Conservation (phyloP, 2,329 filamentous ascomycete genomes). For the Zalaria sp. region DNA sequence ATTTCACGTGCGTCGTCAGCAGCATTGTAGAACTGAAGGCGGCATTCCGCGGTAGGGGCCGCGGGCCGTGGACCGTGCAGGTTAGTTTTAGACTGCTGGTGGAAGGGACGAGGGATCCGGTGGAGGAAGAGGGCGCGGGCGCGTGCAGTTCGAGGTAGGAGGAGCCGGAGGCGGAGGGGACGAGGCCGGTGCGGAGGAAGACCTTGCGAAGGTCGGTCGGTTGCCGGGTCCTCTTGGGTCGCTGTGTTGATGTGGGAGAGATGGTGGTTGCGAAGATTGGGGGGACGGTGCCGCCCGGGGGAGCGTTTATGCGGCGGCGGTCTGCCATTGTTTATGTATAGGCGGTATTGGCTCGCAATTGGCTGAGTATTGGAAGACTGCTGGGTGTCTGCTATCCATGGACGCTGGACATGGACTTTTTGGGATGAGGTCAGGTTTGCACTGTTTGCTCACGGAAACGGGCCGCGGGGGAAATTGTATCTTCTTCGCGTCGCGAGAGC, state of each 20-base stretch:
- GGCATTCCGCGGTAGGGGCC: conserved; percentile 76
- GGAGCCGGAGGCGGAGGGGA: conserved; percentile 85
- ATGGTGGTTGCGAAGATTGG: conserved; percentile 50
- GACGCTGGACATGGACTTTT: background rate
- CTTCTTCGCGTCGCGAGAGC: background rate
- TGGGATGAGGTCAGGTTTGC: background rate
- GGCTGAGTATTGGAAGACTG: too few species aligned
- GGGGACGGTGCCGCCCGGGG: conserved; percentile 59
- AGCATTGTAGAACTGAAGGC: conserved; percentile 88
- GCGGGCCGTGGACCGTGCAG: conserved; percentile 85
- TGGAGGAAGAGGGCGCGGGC: conserved; percentile 24
- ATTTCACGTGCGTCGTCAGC: conserved; percentile 87
- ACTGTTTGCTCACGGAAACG: background rate
- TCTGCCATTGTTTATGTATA: conserved; percentile 51
- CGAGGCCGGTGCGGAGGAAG: conserved; percentile 82
- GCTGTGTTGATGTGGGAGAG: conserved; percentile 32
- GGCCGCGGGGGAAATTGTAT: conserved; percentile 6
- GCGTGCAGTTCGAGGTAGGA: conserved; percentile 60
- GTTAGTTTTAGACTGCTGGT: conserved; percentile 72
- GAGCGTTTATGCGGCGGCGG: conserved; percentile 80
- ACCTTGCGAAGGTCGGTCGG: conserved; percentile 68
- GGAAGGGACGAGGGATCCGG: conserved; percentile 34
- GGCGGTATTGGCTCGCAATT: background rate
- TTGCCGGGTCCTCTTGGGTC: conserved; percentile 44
- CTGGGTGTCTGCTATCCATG: too few species aligned